Percentiles rank a stretch among this genome's conserved stretches.
phyloP scores from a whole-genome alignment of 345 rosid species.

The Jatropha curcas region DNA sequence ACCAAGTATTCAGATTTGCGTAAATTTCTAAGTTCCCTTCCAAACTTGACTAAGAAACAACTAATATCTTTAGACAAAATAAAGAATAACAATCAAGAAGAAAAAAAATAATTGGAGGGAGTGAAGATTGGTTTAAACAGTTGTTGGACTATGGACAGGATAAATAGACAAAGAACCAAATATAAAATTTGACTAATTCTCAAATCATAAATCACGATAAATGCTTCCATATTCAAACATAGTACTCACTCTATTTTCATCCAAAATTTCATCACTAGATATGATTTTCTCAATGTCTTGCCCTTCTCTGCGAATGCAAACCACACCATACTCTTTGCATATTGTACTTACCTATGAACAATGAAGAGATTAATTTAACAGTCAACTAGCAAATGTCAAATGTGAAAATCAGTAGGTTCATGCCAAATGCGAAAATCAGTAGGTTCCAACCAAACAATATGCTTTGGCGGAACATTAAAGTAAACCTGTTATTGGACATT shows the following conservation, averaged over 20 bases:
- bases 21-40: background rate
- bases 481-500: background rate
- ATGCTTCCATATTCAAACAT: background rate
- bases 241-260: constrained; percentile 44
- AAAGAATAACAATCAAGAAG: too few relatives aligned
- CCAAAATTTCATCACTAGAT: constrained; percentile 47
- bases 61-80: background rate
- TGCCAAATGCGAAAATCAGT: background rate
- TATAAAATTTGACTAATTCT: background rate
- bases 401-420: background rate
- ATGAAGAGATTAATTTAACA: background rate
- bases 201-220: background rate
- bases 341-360: constrained; percentile 54
- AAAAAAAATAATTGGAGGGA: background rate
- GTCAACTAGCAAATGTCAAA: background rate
- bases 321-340: constrained; percentile 75
- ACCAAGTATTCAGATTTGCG: background rate
- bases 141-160: background rate
- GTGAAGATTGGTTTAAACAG: background rate
- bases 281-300: constrained; percentile 67
- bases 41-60: constrained; percentile 1
- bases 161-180: background rate
- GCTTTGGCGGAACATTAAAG: background rate
- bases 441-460: background rate
- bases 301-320: constrained; percentile 85